Evolutionary conservation across 495 filamentous ascomycete species (phyloP), one percentile per base, ranked within the genome.

Genomic region (Hyaloscypha bicolor): DNA sequence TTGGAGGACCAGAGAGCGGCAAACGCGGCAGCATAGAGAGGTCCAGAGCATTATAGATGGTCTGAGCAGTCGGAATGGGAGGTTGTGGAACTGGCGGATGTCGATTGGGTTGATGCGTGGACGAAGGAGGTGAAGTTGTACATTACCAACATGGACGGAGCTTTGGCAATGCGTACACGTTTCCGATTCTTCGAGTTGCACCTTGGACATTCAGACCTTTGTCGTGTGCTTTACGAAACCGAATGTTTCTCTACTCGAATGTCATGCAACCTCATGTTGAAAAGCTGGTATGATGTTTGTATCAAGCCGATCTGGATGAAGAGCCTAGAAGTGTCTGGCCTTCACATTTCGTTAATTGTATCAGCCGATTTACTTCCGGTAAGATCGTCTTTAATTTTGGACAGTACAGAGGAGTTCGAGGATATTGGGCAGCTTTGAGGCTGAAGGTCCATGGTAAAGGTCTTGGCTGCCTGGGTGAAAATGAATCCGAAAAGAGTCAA

Each of bases 1-100:
- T 80, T 94, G 57, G 91, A 94, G 79, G 82, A 87, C 70, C 80
- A 90, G 78, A 83, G 90, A 73, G 86, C 85, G 56, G 68, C 82
- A 9, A 78, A 76, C 42, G 74, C 80, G 66, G 60, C 72, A 52
- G 65, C 68, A 64, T 69, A 69, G 35, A 67, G 11, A 22, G 53
- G 19, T 14, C 53, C 67, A 69, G 35, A 69, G 11, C 22, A 30
- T 32, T 4, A 29, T 31, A 48, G 51, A 52, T 55, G 33, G 51
- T 42, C 35, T 58, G 48, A 56, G 67, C 42, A 37, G n/a, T 55
- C 48, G 45, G 14, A 29, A 57, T 51, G 32, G 22, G 37, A 19
- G 6, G 9, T 37, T 14, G 35, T 25, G 3, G 12, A 37, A 21
- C 19, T 67, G 21, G 33, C 57, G 42, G 35, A 53, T 61, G 6